Evolutionary conservation across 148 eudicot species (phyloP), one percentile per base, ranked within the genome.

Genomic region (Rheum nobile): DNA sequence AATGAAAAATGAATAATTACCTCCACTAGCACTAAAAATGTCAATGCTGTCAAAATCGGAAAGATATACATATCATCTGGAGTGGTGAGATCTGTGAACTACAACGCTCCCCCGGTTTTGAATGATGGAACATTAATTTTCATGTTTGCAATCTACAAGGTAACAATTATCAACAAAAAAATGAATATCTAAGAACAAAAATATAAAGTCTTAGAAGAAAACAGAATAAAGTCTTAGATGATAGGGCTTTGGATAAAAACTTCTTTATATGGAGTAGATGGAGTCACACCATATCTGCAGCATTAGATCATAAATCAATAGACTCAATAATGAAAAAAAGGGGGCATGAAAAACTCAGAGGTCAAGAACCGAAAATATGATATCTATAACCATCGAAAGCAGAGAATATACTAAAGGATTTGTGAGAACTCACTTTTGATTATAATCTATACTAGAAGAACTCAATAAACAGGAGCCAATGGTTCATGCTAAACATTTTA

Each of bases 61-160:
- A 90, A 83, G 78, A 85, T 81, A 61, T 83, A 88, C 78, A 82
- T 65, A 38, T 75, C 71, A 85, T 96, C 99, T 24, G 91, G 90
- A 85, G 88, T 85, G 1, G 96, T 84, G 79, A 96, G 85, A 85
- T 96, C 97, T 7, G 84, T 84, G 80, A 96, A 96, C 99, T 97
- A 96, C 46, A 79, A 88, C 21, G 84, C 87, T 77, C 99, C 99
- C 41, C 97, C 99, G 34, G 75, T 73, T 84, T 92, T 84, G 48
- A 92, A 87, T 19, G 99, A 96, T 10, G 97, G 97, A 69, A 92
- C 96, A 67, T 92, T 88, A 39, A 12, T 5, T 63, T 83, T 89
- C 99, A 95, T 90, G 84, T 95, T 92, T 11, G 77, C 67, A 59
- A 95, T 86, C 99, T 95, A 83, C 75, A 90, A 63, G 47, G 8